phyloP scores from a whole-genome alignment of 371 early-diverging fungal species.

The Mucor lusitanicus region DNA sequence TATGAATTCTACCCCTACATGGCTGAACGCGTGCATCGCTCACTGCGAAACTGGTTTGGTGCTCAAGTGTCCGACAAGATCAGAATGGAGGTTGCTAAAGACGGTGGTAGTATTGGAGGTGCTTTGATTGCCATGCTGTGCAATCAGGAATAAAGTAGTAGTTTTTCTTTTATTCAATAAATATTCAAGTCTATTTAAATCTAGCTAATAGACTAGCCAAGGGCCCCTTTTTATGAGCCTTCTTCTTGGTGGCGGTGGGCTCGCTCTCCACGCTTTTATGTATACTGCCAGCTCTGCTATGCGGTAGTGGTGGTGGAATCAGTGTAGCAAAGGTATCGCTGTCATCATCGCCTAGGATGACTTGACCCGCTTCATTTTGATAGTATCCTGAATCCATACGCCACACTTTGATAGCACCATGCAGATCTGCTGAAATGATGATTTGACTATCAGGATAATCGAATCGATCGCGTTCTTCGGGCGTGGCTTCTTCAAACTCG shows the following conservation, averaged over 20 bases:
- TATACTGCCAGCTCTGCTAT: neutral
- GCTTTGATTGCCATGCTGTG: slow-evolving; percentile 48
- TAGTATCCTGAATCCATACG: slow-evolving; percentile 58
- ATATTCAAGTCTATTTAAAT: slow-evolving; percentile 2
- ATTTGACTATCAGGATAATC: slow-evolving; percentile 60
- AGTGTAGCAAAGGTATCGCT: neutral
- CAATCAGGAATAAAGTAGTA: neutral
- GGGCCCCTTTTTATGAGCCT: neutral
- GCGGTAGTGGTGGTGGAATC: neutral
- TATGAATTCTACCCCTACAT: slow-evolving; percentile 83
- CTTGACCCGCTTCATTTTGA: neutral
- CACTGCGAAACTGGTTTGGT: slow-evolving; percentile 29
- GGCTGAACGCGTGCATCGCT: slow-evolving; percentile 3
- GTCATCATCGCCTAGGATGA: neutral
- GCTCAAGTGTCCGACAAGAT: slow-evolving; percentile 22
- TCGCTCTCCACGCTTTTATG: neutral
- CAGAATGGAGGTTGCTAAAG: slow-evolving; percentile 34
- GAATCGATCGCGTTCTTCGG: slow-evolving; percentile 24
- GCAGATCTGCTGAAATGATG: slow-evolving; percentile 63
- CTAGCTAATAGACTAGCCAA: neutral
- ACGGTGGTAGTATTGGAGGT: slow-evolving; percentile 48
- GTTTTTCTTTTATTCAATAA: neutral
- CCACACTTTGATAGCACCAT: slow-evolving; percentile 69
- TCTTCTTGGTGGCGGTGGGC: neutral
- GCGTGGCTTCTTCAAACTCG: slow-evolving; percentile 28